Percentiles rank a stretch among this genome's conserved stretches.
Evolutionary conservation across 768 basidiomycete species (phyloP).

Genomic region (Pholiota molesta): DNA sequence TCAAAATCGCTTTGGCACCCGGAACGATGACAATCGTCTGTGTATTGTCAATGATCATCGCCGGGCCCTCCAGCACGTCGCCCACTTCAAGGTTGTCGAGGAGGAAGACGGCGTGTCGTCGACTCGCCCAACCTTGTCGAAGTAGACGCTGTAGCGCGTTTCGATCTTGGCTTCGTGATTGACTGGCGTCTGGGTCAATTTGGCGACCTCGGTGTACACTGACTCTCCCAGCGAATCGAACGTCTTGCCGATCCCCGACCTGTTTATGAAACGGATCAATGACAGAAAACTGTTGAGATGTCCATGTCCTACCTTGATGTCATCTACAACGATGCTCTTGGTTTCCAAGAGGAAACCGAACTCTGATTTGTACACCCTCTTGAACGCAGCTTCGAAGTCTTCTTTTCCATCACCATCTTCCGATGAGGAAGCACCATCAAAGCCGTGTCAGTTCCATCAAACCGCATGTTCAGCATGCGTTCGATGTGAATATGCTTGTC

Average conservation of each 20-base stretch:
- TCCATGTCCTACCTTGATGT: constrained; percentile 66
- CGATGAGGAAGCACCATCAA: constrained; percentile 75
- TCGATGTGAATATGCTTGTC: constrained; percentile 73
- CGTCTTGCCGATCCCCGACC: constrained; percentile 91
- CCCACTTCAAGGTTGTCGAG: constrained; percentile 69
- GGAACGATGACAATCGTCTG: constrained; percentile 93
- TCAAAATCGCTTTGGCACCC: constrained; percentile 64
- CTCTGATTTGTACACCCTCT: constrained; percentile 77
- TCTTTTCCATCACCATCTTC: constrained; percentile 53
- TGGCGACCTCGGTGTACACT: constrained; percentile 73
- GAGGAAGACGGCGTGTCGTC: constrained; percentile 81
- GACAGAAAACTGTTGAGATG: neutral
- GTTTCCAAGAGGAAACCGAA: constrained; percentile 92
- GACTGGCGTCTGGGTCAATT: constrained; percentile 45
- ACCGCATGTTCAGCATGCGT: constrained; percentile 89
- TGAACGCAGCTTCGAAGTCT: constrained; percentile 83
- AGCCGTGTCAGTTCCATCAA: constrained; percentile 91
- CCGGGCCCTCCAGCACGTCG: constrained; percentile 79
- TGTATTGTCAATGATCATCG: constrained; percentile 93
- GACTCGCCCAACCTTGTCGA: constrained; percentile 77
- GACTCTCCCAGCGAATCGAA: constrained; percentile 80
- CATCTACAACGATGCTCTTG: constrained; percentile 86
- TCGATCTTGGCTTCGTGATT: constrained; percentile 48
- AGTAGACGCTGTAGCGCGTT: constrained; percentile 72
- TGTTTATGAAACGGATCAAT: constrained; percentile 25